Conservation (phyloP, 1,139 yeast genomes). For the Debaryomyces sp. region DNA sequence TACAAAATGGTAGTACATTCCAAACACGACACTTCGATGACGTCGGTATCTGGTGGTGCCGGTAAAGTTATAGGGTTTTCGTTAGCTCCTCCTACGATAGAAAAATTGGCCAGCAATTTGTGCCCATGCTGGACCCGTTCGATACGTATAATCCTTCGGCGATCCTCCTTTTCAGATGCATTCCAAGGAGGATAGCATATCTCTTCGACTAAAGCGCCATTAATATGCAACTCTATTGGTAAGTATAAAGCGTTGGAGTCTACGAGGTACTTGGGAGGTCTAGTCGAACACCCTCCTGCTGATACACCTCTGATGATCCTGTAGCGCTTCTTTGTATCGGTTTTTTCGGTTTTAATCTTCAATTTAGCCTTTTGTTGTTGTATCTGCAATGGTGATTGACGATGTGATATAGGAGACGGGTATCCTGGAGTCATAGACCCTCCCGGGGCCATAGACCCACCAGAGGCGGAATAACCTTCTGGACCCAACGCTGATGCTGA, state of each 20-base stretch:
- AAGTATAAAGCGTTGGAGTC: conserved; percentile 35
- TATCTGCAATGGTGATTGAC: conserved; percentile 1
- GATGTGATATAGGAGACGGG: conserved; percentile 2
- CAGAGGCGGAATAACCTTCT: not conserved
- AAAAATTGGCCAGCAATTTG: conserved; percentile 49
- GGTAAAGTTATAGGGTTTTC: conserved; percentile 46
- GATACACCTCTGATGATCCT: conserved; percentile 58
- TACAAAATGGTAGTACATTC: conserved; percentile 42
- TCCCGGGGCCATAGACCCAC: not conserved
- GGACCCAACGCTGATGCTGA: not conserved
- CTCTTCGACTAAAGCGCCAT: conserved; percentile 48
- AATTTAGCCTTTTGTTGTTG: not conserved
- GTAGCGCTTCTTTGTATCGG: conserved; percentile 26
- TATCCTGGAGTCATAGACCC: not conserved
- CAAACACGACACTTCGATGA: conserved; percentile 61
- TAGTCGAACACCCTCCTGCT: conserved; percentile 59
- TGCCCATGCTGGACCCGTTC: conserved; percentile 56
- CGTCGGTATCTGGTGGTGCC: conserved; percentile 46
- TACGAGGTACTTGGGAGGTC: conserved; percentile 52
- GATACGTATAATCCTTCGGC: conserved; percentile 58
- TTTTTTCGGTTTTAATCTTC: not conserved
- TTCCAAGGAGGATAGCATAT: conserved; percentile 57
- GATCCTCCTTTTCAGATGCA: conserved; percentile 45
- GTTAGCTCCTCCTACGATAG: conserved; percentile 54
- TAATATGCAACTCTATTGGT: conserved; percentile 50